Evolutionary conservation across 371 early-diverging fungal species (phyloP).

Genomic region (Batkoa obscura): DNA sequence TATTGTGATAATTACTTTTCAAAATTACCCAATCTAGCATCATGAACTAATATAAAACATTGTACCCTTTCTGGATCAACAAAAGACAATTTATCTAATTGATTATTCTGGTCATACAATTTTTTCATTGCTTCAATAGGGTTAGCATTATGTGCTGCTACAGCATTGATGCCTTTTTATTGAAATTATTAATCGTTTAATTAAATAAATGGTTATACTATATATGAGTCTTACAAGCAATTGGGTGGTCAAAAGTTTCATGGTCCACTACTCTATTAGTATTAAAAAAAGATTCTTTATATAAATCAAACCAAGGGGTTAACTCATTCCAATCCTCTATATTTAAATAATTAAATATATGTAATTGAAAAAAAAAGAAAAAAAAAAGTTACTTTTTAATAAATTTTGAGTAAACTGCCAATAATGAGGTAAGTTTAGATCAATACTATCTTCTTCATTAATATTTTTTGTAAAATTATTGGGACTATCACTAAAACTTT

Average conservation of each 20-base stretch:
- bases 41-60: constrained; percentile 57
- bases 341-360: too few species aligned
- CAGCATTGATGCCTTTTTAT: constrained; percentile 35
- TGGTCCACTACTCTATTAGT: constrained; percentile 58
- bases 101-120: constrained; percentile 30
- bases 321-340: too few species aligned
- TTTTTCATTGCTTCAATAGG: constrained; percentile 45
- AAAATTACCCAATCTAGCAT: constrained; percentile 26
- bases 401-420: too few species aligned
- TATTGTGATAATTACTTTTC: constrained; percentile 18
- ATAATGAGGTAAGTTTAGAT: too few species aligned
- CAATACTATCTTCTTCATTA: too few species aligned
- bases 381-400: too few species aligned
- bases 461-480: too few species aligned
- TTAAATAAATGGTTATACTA: constrained; percentile 7
- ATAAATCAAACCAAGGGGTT: constrained; percentile 71
- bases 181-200: neutral
- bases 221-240: constrained; percentile 28
- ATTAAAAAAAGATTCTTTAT: constrained; percentile 41
- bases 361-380: too few species aligned
- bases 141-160: constrained; percentile 55
- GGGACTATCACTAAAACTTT: too few species aligned
- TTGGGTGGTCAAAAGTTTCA: constrained; percentile 86
- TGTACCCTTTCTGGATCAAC: constrained; percentile 41
- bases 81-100: constrained; percentile 37